Evolutionary conservation across 352 stramenopile species (phyloP).

Genomic region (Pythium sp.): DNA sequence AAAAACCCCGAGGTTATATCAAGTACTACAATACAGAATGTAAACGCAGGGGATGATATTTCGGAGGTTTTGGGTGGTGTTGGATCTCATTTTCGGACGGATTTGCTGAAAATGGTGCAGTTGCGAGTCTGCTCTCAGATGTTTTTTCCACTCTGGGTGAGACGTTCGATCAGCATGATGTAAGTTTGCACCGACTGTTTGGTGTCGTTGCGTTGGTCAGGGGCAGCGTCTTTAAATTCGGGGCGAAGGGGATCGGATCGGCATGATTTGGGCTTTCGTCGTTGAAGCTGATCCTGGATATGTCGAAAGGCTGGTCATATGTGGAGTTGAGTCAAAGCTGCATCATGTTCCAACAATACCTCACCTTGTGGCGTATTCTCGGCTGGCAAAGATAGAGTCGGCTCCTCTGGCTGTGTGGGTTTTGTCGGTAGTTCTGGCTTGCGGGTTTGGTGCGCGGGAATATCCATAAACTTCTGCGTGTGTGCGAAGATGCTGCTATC

Average conservation of each 20-base stretch:
- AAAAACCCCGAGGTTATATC: slow-evolving; percentile 5
- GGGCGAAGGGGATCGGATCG: background rate
- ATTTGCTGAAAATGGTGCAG: background rate
- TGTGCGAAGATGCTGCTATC: background rate
- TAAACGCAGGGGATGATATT: slow-evolving; percentile 3
- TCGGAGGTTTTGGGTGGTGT: background rate
- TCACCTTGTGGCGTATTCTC: background rate
- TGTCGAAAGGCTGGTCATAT: background rate
- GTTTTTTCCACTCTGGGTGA: background rate
- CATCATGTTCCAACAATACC: background rate
- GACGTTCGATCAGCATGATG: background rate
- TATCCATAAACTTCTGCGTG: background rate
- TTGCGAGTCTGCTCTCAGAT: background rate
- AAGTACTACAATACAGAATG: slow-evolving; percentile 1
- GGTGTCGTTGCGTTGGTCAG: background rate
- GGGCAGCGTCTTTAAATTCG: background rate
- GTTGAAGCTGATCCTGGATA: background rate
- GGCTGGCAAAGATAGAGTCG: background rate
- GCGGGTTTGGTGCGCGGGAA: background rate
- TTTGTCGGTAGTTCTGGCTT: background rate
- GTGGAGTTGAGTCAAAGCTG: background rate
- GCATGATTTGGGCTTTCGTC: background rate
- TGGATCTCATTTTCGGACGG: slow-evolving; percentile 1
- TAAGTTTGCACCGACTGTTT: background rate
- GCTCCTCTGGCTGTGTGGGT: background rate